Evolutionary conservation across 305 asterid species (phyloP).

Genomic region (Lippia alba): DNA sequence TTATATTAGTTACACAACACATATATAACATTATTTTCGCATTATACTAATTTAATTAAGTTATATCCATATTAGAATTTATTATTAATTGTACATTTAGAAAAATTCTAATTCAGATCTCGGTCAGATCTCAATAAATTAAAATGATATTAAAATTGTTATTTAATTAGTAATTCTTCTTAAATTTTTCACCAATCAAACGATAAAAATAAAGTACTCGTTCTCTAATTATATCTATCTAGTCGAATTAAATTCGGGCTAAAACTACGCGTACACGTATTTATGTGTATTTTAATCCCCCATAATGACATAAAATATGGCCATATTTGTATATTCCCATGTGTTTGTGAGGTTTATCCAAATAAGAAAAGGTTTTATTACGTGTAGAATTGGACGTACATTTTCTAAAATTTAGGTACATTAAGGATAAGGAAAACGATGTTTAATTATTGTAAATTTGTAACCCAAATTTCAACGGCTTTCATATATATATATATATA

Average conservation of each 20-base stretch:
- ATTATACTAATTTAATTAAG: no score
- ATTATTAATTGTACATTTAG: no score
- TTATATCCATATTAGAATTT: no score
- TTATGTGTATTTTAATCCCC: constrained; percentile 2
- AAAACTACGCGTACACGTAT: not conserved
- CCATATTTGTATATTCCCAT: constrained; percentile 22
- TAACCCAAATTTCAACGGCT: constrained; percentile 20
- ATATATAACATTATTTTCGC: no score
- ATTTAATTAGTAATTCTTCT: no score
- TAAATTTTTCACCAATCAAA: no score
- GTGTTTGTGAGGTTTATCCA: constrained; percentile 25
- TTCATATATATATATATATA: constrained; percentile 29
- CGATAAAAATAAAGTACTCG: not conserved
- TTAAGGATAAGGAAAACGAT: not conserved
- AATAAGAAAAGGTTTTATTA: constrained; percentile 19
- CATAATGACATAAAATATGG: constrained; percentile 7
- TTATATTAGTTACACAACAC: no score
- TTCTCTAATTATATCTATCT: no score
- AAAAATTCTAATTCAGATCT: no score
- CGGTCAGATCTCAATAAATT: no score
- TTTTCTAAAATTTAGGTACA: constrained; percentile 9
- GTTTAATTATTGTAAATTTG: constrained; percentile 6
- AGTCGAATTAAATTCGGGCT: no score
- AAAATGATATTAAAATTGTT: no score
- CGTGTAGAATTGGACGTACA: constrained; percentile 32